These are phyloP conservation scores for Blastocystis hominis DNA, from an alignment of 352 stramenopile genomes.

Conservation along the genomic window DNA sequence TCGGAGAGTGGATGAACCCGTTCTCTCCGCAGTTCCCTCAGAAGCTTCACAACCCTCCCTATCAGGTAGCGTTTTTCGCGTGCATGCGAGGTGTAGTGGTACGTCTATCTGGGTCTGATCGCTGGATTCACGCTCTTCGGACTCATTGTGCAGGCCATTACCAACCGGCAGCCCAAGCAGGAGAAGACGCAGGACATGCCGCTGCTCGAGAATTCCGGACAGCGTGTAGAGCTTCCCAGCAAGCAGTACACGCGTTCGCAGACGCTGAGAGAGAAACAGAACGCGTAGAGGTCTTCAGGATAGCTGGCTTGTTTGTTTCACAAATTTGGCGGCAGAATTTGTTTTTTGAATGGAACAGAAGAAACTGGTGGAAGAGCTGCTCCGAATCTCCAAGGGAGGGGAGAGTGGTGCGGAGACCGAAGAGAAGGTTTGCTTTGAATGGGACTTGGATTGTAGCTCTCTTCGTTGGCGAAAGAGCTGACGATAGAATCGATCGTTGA, in stretches of 20 bases:
- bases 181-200: neutral
- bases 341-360: neutral
- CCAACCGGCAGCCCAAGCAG: neutral
- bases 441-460: neutral
- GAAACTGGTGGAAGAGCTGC: neutral
- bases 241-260: neutral
- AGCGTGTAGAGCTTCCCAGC: neutral
- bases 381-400: neutral
- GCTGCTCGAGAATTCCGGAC: neutral
- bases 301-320: neutral
- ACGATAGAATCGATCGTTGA: neutral
- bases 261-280: neutral
- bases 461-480: neutral
- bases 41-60: slow-evolving; percentile 16
- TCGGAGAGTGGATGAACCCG: slow-evolving; percentile 49
- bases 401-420: neutral
- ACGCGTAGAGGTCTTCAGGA: neutral
- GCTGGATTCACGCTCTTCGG: neutral
- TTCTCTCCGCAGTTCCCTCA: slow-evolving; percentile 35
- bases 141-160: slow-evolving; percentile 14
- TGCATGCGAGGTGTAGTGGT: neutral
- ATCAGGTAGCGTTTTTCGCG: neutral
- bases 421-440: neutral
- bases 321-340: neutral
- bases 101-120: slow-evolving; percentile 19